Evolutionary conservation across 179 eudicot species (phyloP).

Genomic region (Silene noctiflora): DNA sequence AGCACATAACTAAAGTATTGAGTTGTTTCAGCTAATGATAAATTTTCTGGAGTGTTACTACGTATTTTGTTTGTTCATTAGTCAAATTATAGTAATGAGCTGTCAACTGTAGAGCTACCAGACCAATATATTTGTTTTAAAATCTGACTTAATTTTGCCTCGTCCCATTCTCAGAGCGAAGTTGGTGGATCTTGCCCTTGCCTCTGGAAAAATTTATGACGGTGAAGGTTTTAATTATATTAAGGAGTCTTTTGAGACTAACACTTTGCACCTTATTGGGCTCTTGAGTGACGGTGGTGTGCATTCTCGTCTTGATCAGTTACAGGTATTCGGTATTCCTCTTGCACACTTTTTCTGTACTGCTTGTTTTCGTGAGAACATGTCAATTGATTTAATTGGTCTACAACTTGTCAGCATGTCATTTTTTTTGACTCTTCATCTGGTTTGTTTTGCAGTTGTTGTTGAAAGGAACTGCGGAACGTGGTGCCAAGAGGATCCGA

Average conservation of each 20-base stretch:
- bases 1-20: neutral
- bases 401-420: neutral
- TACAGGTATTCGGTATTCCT: slow-evolving; percentile 64
- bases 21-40: neutral
- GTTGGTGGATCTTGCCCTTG: slow-evolving; percentile 82
- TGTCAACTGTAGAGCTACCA: neutral
- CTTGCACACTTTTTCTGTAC: neutral
- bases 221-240: slow-evolving; percentile 79
- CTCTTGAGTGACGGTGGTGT: slow-evolving; percentile 90
- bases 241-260: slow-evolving; percentile 50
- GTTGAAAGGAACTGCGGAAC: slow-evolving; percentile 71
- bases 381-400: neutral
- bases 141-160: slow-evolving; percentile 4
- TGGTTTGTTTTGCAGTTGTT: slow-evolving; percentile 45
- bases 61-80: neutral
- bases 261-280: slow-evolving; percentile 79
- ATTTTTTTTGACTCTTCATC: neutral
- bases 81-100: neutral
- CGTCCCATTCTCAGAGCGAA: slow-evolving; percentile 51
- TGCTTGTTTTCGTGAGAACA: neutral
- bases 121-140: neutral
- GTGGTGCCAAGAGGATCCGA: slow-evolving; percentile 77
- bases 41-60: neutral
- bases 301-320: slow-evolving; percentile 79
- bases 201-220: slow-evolving; percentile 63